Evolutionary conservation across 2,329 filamentous ascomycete species (phyloP).

Genomic region (Rutstroemia sp.): DNA sequence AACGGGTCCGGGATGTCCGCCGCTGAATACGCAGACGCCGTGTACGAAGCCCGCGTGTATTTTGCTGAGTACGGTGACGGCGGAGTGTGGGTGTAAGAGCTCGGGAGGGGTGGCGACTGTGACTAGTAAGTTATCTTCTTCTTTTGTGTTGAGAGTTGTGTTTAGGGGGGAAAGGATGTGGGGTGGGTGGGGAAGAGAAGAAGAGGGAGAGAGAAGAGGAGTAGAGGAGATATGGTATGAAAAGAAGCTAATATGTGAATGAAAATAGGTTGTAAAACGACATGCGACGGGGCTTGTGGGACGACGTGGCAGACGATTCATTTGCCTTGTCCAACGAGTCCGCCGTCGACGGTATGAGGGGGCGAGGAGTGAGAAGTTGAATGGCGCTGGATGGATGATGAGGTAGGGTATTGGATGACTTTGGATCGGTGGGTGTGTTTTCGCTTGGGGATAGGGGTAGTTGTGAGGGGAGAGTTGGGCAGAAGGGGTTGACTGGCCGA

Average conservation of each 20-base stretch:
- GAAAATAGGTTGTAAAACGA: conserved; percentile 10
- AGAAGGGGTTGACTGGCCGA: no score
- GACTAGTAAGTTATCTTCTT: conserved; percentile 7
- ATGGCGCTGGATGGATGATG: no score
- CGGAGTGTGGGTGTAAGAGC: conserved; percentile 13
- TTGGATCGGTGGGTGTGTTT: no score
- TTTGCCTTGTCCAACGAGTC: conserved; percentile 13
- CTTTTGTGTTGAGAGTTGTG: background rate
- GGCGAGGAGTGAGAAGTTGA: background rate
- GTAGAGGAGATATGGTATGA: background rate
- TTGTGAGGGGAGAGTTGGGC: no score
- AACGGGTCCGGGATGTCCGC: background rate
- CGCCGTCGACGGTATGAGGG: background rate
- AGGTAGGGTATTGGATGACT: no score
- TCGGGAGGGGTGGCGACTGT: conserved; percentile 4
- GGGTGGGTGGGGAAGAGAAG: no score
- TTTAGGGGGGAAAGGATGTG: no score
- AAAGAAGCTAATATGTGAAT: background rate
- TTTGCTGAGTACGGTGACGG: conserved; percentile 5
- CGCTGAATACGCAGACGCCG: background rate
- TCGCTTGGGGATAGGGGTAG: no score
- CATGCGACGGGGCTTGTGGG: conserved; percentile 13
- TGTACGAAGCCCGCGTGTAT: conserved; percentile 4
- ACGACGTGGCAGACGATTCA: conserved; percentile 12
- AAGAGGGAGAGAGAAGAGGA: no score